Conservation (phyloP, 305 asterid genomes). For the Fraxinus ornus region DNA sequence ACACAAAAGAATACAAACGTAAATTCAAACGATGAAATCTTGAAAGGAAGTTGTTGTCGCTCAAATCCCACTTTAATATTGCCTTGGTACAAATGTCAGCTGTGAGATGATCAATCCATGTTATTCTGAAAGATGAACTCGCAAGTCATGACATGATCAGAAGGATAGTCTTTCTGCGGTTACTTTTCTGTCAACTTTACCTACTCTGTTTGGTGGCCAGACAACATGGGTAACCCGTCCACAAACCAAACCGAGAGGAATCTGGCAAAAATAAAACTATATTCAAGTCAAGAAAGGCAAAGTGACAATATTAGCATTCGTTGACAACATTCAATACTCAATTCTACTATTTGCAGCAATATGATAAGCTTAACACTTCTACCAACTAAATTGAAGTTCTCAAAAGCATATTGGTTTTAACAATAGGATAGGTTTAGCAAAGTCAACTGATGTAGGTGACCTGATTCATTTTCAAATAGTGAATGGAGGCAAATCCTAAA, state of each 20-base stretch:
- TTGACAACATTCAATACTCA: slow-evolving; percentile 3
- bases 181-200: slow-evolving; percentile 46
- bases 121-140: slow-evolving; percentile 21
- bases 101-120: not conserved
- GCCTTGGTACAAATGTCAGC: not conserved
- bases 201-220: slow-evolving; percentile 89
- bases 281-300: slow-evolving; percentile 5
- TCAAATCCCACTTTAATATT: not conserved
- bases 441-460: not conserved
- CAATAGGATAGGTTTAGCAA: not conserved
- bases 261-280: slow-evolving; percentile 40
- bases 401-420: not conserved
- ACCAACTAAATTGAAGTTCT: not conserved
- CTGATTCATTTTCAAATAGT: not conserved
- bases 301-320: not conserved
- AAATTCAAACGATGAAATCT: not conserved
- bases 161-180: slow-evolving; percentile 19
- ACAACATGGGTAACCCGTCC: slow-evolving; percentile 75
- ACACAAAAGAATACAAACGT: not conserved
- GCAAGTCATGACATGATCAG: slow-evolving; percentile 17
- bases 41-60: not conserved
- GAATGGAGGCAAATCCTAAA: not conserved
- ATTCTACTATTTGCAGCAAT: slow-evolving; percentile 17
- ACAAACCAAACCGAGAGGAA: slow-evolving; percentile 81
- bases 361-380: not conserved